Evolutionary conservation across 108 stramenopile genomes (phyloP), one percentile per base, ranked within the genome.

Genomic region (Thalassiosira profunda): DNA sequence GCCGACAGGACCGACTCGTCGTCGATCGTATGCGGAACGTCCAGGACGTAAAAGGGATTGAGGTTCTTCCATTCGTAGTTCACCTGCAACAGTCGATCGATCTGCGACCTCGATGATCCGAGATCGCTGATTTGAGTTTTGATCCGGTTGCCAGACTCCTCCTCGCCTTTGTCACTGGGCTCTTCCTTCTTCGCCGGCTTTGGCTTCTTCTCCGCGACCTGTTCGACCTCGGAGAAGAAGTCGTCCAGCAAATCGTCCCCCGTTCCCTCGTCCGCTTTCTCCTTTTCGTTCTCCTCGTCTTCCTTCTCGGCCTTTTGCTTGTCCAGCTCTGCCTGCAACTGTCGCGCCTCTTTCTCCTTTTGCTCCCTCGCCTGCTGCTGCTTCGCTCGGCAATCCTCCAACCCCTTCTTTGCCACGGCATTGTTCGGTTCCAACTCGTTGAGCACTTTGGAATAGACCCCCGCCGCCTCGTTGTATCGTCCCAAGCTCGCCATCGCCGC

Each of bases 1-100:
- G 83, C 70, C 3, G 91, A 89, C 45, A 95, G 80, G 9, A 76
- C 49, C 24, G 78, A 74, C 30, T 74, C 78, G 28, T 91, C 87
- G 33, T 95, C 89, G 8, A 88, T 82, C 3, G 77, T 80, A 45
- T 81, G 64, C 18, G 88, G 74, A 3, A 92, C 54, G 56, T 90
- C 88, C 30, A 95, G 62, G 0, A 95, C 91, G 62, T 70, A 73
- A 52, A 80, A 95, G 21, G 94, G 94, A 68, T 95, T 95, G 20
- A 95, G 75, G 58, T 95, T 95, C 15, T 86, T 84, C 94, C 94
- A 95, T 74, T 92, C 84, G 65, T 89, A 89, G 30, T 90, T 90
- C 17, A 72, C 58, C 69, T 76, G 77, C 37, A 95, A 59, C 33
- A 95, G 77, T 28, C 94, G 91, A 42, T 95, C 85, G 55, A 91